Evolutionary conservation across 2,329 filamentous ascomycete genomes (phyloP).

Genomic region (Arthroderma sp.): DNA sequence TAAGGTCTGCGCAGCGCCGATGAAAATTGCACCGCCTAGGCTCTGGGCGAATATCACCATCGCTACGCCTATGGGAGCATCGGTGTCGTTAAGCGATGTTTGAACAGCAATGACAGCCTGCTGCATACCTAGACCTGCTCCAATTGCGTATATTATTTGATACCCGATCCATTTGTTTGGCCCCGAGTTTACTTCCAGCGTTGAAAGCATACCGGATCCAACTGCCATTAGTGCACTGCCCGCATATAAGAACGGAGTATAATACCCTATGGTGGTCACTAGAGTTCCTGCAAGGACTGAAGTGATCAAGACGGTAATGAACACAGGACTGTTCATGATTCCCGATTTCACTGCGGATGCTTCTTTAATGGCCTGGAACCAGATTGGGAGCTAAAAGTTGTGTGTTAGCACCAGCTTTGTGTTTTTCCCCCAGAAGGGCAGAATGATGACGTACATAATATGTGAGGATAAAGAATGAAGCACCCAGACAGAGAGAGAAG

Average conservation of each 20-base stretch:
- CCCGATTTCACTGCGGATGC: constrained; percentile 25
- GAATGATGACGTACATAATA: constrained; percentile 15
- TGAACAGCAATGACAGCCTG: constrained; percentile 10
- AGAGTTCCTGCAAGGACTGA: constrained; percentile 8
- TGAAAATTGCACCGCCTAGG: constrained; percentile 12
- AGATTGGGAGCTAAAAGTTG: constrained; percentile 18
- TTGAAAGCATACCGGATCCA: constrained; percentile 18
- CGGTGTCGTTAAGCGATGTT: constrained; percentile 9
- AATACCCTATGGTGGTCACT: constrained; percentile 11
- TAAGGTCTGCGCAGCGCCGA: constrained; percentile 13
- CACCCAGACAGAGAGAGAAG: constrained; percentile 5
- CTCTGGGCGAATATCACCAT: constrained; percentile 14
- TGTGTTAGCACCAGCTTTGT: background rate
- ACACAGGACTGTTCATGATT: constrained; percentile 22
- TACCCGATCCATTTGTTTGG: constrained; percentile 15
- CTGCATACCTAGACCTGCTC: constrained; percentile 14
- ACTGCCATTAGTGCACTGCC: constrained; percentile 13
- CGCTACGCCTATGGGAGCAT: constrained; percentile 11
- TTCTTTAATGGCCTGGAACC: constrained; percentile 32
- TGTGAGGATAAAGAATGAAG: constrained; percentile 8
- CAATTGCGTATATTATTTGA: constrained; percentile 14
- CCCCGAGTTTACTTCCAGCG: constrained; percentile 13
- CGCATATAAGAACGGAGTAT: constrained; percentile 13
- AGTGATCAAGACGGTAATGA: constrained; percentile 19
- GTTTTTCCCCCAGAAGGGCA: background rate